phyloP scores from a whole-genome alignment of 352 stramenopile genomes.

The Phytophthora cryptogea region DNA sequence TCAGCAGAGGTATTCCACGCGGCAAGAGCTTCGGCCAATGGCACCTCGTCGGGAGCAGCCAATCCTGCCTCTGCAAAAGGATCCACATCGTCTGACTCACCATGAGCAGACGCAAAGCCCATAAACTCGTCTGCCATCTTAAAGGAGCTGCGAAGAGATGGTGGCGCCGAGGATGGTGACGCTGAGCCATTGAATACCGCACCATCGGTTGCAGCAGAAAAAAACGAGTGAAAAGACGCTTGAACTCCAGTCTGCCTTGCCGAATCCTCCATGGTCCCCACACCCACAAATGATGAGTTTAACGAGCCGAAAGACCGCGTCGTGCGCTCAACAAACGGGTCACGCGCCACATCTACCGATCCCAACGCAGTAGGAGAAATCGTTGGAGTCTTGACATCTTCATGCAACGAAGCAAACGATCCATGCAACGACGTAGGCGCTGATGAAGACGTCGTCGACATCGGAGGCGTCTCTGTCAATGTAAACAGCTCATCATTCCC shows the following conservation, averaged over 20 bases:
- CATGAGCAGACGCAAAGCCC: conserved; percentile 17
- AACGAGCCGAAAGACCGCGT: conserved; percentile 35
- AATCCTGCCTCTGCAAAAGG: conserved; percentile 40
- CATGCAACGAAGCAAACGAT: conserved; percentile 39
- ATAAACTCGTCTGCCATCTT: conserved; percentile 23
- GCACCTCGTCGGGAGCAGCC: conserved; percentile 25
- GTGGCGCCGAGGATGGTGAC: conserved; percentile 31
- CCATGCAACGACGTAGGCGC: conserved; percentile 34
- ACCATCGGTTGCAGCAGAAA: conserved; percentile 19
- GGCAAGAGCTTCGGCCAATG: conserved; percentile 33
- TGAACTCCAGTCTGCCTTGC: background rate
- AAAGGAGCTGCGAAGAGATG: conserved; percentile 42
- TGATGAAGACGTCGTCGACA: conserved; percentile 27
- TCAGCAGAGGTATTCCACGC: conserved; percentile 26
- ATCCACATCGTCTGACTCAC: conserved; percentile 27
- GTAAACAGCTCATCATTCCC: conserved; percentile 42
- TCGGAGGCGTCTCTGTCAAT: conserved; percentile 13
- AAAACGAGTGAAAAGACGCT: conserved; percentile 20
- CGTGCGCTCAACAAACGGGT: conserved; percentile 22
- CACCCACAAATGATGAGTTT: conserved; percentile 33
- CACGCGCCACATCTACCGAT: conserved; percentile 5
- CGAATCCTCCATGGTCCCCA: conserved; percentile 20
- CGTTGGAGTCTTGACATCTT: conserved; percentile 14
- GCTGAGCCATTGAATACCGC: background rate
- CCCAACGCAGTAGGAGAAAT: conserved; percentile 8